A percentile compares a stretch with the other conserved stretches of the same genome.
Evolutionary conservation across 148 eudicot species (phyloP).

Genomic region (Euryodendron excelsum): DNA sequence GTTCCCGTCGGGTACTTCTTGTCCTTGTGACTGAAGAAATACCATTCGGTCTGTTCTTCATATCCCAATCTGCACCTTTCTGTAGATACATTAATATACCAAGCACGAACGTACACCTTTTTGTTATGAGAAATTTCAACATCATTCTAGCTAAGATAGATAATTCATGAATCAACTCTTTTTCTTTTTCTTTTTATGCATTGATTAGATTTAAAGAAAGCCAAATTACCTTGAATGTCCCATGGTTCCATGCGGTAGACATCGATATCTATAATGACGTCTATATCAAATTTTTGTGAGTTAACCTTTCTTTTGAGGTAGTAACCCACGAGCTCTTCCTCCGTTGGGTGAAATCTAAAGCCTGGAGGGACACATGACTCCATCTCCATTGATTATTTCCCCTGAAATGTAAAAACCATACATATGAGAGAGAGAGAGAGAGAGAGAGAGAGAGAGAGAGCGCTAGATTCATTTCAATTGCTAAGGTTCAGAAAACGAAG

Average conservation of each 20-base stretch:
- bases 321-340: slow-evolving; percentile 88
- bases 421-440: background rate
- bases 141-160: background rate
- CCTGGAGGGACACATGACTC: slow-evolving; percentile 89
- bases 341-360: slow-evolving; percentile 89
- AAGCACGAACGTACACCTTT: background rate
- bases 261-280: slow-evolving; percentile 75
- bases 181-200: no score
- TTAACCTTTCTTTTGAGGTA: slow-evolving; percentile 68
- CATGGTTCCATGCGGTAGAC: slow-evolving; percentile 91
- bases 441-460: background rate
- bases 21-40: slow-evolving; percentile 95
- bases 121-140: background rate
- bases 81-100: slow-evolving; percentile 19
- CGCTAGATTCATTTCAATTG: no score
- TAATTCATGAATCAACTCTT: no score
- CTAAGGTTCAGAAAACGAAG: no score
- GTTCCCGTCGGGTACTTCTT: slow-evolving; percentile 91
- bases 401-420: background rate
- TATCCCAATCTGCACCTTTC: slow-evolving; percentile 71
- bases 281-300: slow-evolving; percentile 66
- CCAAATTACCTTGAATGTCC: slow-evolving; percentile 71
- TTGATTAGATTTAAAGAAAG: no score
- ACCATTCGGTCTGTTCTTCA: slow-evolving; percentile 82
- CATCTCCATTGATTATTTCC: slow-evolving; percentile 40